These are phyloP conservation scores for Claviceps humidiphila DNA, from an alignment of 2,329 filamentous ascomycete species.

Conservation along the genomic window DNA sequence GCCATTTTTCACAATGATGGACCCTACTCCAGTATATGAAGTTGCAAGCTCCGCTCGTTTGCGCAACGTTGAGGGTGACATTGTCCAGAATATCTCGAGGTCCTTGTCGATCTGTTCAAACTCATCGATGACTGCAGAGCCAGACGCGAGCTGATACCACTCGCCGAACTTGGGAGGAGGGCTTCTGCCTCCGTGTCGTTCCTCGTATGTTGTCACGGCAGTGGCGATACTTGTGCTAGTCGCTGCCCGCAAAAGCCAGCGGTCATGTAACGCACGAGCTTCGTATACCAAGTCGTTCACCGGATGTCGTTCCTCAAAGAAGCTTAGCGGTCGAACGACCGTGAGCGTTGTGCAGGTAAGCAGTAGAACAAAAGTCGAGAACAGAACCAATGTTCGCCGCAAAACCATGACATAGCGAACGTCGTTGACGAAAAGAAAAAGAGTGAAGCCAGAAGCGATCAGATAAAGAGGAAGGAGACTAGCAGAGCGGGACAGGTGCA, in stretches of 20 bases:
- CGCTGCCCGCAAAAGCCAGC: constrained; percentile 34
- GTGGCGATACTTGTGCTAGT: constrained; percentile 33
- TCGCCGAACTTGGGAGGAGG: constrained; percentile 73
- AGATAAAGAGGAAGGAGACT: constrained; percentile 26
- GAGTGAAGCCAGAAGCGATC: constrained; percentile 26
- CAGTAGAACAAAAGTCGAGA: constrained; percentile 25
- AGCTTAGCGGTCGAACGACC: constrained; percentile 16
- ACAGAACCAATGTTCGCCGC: constrained; percentile 25
- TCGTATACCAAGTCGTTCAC: constrained; percentile 36
- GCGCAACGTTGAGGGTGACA: constrained; percentile 55
- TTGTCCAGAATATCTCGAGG: constrained; percentile 63
- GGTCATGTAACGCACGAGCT: constrained; percentile 31
- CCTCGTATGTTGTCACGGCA: constrained; percentile 35
- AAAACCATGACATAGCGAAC: constrained; percentile 30
- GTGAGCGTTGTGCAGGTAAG: constrained; percentile 25
- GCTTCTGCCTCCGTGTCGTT: constrained; percentile 45
- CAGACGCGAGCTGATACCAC: constrained; percentile 68
- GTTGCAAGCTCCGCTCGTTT: constrained; percentile 34
- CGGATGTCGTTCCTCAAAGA: constrained; percentile 27
- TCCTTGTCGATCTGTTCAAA: constrained; percentile 69
- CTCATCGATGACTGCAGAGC: constrained; percentile 64
- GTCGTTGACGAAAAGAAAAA: constrained; percentile 31
- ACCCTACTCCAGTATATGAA: constrained; percentile 28
- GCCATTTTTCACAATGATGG: constrained; percentile 50
- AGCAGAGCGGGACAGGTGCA: constrained; percentile 24